These are phyloP conservation scores for Seminavis robusta DNA, from an alignment of 108 stramenopile species.

Conservation along the genomic window DNA sequence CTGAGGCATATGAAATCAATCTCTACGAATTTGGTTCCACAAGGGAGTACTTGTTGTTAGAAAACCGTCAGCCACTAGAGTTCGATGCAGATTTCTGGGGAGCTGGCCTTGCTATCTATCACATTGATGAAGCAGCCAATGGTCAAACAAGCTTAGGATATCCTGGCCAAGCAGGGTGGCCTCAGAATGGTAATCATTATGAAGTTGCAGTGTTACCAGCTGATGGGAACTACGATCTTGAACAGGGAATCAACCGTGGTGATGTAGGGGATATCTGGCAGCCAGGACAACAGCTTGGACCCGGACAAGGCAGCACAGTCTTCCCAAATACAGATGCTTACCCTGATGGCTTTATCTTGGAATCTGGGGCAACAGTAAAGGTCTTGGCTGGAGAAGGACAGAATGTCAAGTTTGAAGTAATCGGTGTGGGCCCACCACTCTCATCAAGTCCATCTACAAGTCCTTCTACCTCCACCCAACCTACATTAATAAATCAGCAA, in stretches of 20 bases:
- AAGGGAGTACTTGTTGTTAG: constrained; percentile 66
- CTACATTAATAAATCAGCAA: no score
- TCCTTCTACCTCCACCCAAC: no score
- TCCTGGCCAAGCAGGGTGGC: constrained; percentile 48
- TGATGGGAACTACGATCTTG: constrained; percentile 48
- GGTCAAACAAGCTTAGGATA: constrained; percentile 15
- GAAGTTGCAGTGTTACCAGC: constrained; percentile 40
- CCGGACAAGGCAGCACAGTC: constrained; percentile 18
- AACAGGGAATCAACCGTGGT: constrained; percentile 33
- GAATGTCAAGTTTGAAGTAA: no score
- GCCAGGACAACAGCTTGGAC: no score
- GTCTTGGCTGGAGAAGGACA: no score
- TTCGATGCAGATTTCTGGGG: constrained; percentile 38
- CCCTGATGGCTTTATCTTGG: no score
- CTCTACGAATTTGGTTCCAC: constrained; percentile 11
- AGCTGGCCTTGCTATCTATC: constrained; percentile 47
- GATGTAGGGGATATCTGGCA: constrained; percentile 28
- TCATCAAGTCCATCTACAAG: no score
- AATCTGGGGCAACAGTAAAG: no score
- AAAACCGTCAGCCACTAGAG: constrained; percentile 66
- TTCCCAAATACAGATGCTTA: constrained; percentile 43
- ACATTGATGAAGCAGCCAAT: constrained; percentile 32
- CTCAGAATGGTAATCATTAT: constrained; percentile 47
- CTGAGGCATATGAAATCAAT: constrained; percentile 40
- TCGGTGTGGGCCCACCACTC: no score